Base-by-base conservation (phyloP, 768 basidiomycete species). In the Rhodotorula taiwanensis region DNA sequence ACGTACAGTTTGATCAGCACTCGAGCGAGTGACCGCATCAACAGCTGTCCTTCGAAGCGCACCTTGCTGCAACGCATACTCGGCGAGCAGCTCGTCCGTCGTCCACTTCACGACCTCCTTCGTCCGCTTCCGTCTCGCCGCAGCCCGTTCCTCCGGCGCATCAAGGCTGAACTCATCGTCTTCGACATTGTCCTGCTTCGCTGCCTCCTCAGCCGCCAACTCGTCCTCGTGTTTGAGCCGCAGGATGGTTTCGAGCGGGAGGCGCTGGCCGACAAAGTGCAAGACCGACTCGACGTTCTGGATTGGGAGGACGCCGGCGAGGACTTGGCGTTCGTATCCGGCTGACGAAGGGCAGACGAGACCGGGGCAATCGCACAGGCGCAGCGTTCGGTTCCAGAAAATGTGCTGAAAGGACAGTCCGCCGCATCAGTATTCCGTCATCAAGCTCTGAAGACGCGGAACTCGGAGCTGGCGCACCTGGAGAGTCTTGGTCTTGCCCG, bases 351-450 rank as follows among this genome's bases (percentile, higher is more conserved):
- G 94, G 80, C 94, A 85, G 5, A 97, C 89, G 21, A 98, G 82
- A 15, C 94, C 94, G 0, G 94, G 94, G 72, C 94, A 98, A 76
- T 98, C 94, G 42, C 91, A 89, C 14, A 98, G 81, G 50, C 90
- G 86, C 64, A 98, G 82, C 64, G 89, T 84, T 3, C 81, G 76
- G 30, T 88, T 90, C 86, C 86, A 89, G 75, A 86, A 94, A 47
- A 94, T 81, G 93, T 97, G 75, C 16, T 97, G 50, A 8, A 20
- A 18, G 31, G 5, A 23, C 5, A 5, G 21, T 18, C 3, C 9
- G 25, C 6, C 4, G 4, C 14, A 27, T 21, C 90, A 73, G 91
- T 90, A 74, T 41, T 50, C 11, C 36, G 36, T 7, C 21, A 16
- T 1, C 33, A 28, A 47, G 21, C 49, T 25, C 39, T 28, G 42